Conservation (phyloP, 345 rosid species). For the Trapa bicornis region DNA sequence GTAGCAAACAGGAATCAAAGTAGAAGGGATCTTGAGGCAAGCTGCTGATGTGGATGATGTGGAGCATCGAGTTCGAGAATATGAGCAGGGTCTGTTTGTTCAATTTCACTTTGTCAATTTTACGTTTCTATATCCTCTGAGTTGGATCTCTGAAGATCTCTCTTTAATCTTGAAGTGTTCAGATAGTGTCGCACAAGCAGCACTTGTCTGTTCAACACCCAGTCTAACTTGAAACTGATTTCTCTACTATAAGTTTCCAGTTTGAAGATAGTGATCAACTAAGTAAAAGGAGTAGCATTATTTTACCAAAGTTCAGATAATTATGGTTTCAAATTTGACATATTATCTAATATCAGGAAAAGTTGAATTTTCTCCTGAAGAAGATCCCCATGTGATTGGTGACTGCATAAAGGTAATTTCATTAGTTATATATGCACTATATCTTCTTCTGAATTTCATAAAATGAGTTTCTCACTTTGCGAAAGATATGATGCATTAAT, state of each 20-base stretch:
- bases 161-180: too few relatives aligned
- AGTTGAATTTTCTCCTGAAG: slow-evolving; percentile 49
- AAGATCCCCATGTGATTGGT: slow-evolving; percentile 87
- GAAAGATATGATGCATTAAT: neutral
- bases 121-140: slow-evolving; percentile 3
- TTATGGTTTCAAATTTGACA: neutral
- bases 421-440: neutral
- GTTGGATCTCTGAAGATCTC: slow-evolving; percentile 5
- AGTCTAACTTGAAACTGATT: neutral
- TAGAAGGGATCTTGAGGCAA: slow-evolving; percentile 94
- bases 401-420: slow-evolving; percentile 80
- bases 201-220: neutral
- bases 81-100: slow-evolving; percentile 66
- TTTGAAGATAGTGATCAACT: neutral
- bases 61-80: slow-evolving; percentile 75
- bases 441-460: neutral
- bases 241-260: neutral
- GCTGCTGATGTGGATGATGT: slow-evolving; percentile 99
- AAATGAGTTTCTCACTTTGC: neutral
- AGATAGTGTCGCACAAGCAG: too few relatives aligned
- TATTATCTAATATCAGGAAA: slow-evolving; percentile 44
- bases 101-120: slow-evolving; percentile 3
- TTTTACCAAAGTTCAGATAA: neutral
- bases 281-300: neutral
- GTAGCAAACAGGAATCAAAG: slow-evolving; percentile 52